Evolutionary conservation across 2,329 filamentous ascomycete species (phyloP).

Genomic region (Orbilia javanica): DNA sequence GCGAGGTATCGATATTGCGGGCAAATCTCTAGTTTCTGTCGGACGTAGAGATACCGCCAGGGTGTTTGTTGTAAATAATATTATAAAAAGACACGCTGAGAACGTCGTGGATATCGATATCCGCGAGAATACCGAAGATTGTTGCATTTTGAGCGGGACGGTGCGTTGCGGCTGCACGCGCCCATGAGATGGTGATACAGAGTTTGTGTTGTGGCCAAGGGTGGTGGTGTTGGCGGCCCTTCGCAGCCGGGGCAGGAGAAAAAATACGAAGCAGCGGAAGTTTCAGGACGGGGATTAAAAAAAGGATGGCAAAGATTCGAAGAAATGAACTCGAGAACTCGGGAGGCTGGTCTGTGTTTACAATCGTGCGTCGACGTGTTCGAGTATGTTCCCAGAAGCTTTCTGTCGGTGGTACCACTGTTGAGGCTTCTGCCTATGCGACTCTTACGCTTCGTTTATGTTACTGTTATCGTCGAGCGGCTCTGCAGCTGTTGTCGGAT

Average conservation of each 20-base stretch:
- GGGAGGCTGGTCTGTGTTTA: slow-evolving; percentile 40
- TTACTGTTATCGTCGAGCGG: neutral
- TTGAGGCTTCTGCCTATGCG: neutral
- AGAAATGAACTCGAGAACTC: slow-evolving; percentile 21
- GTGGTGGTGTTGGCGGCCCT: slow-evolving; percentile 28
- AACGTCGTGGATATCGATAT: slow-evolving; percentile 33
- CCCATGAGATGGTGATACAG: slow-evolving; percentile 33
- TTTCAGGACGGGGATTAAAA: slow-evolving; percentile 6
- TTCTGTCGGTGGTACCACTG: slow-evolving; percentile 3
- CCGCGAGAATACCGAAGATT: slow-evolving; percentile 20
- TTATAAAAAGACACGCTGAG: slow-evolving; percentile 20
- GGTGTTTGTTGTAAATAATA: slow-evolving; percentile 25
- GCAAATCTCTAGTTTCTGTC: neutral
- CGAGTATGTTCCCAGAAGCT: neutral
- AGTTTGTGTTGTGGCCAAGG: slow-evolving; percentile 58
- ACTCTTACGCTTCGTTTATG: slow-evolving; percentile 11
- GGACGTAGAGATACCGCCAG: slow-evolving; percentile 37
- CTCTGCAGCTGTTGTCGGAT: slow-evolving; percentile 19
- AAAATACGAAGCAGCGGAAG: slow-evolving; percentile 31
- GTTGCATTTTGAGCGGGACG: slow-evolving; percentile 52
- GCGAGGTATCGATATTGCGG: slow-evolving; percentile 21
- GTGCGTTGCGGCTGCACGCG: slow-evolving; percentile 46
- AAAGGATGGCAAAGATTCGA: neutral
- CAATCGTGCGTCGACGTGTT: neutral
- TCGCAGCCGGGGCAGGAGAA: slow-evolving; percentile 38